A percentile compares a stretch with the other conserved stretches of the same genome.
Conservation (phyloP, 129 eudicot species). For the Sambucus nigra region DNA sequence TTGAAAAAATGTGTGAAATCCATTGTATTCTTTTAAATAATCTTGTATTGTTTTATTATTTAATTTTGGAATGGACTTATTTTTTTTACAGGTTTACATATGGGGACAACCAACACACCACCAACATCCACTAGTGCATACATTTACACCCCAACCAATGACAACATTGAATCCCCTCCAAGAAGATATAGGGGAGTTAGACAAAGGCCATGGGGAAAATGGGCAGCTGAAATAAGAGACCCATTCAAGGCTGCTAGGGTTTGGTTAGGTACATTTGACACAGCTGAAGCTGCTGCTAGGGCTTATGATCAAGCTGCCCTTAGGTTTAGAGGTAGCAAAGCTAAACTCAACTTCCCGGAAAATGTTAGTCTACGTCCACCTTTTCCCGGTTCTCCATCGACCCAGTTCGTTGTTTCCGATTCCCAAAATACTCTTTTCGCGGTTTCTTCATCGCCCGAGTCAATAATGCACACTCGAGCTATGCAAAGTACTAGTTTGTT, state of each 20-base stretch:
- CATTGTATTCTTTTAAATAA: no score
- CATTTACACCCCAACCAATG: conserved; percentile 14
- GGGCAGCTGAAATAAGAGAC: conserved; percentile 61
- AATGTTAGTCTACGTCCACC: conserved; percentile 20
- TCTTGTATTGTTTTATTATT: no score
- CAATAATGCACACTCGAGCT: neutral
- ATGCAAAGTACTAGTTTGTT: neutral
- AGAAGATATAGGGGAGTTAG: conserved; percentile 43
- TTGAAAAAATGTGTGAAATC: no score
- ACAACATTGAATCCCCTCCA: neutral
- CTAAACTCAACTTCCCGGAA: conserved; percentile 64
- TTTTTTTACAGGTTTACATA: conserved; percentile 16
- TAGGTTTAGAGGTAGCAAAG: conserved; percentile 44
- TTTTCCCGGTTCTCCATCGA: neutral
- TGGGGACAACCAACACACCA: conserved; percentile 5
- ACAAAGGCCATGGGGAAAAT: conserved; percentile 62
- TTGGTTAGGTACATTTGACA: conserved; percentile 58
- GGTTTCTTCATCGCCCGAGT: neutral
- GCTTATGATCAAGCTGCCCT: conserved; percentile 64
- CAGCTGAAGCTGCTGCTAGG: conserved; percentile 51
- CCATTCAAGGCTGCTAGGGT: conserved; percentile 52
- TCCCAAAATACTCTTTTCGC: neutral
- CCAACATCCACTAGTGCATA: conserved; percentile 9
- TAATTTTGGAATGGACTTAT: no score
- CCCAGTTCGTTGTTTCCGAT: neutral